phyloP scores from a whole-genome alignment of 495 filamentous ascomycete genomes.

The Penicillium dipodomyicola region DNA sequence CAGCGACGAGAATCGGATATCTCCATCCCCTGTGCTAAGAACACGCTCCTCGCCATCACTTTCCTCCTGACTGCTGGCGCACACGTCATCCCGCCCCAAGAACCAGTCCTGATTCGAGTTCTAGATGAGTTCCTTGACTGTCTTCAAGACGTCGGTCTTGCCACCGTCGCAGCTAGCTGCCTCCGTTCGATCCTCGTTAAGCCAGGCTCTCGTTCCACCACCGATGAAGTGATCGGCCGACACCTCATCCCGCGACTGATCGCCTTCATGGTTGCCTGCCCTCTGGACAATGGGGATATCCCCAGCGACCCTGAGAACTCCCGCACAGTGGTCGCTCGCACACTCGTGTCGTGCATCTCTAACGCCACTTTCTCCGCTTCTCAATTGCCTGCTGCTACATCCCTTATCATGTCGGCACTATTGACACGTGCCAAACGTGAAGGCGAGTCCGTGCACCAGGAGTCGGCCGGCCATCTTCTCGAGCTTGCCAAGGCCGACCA shows the following conservation, averaged over 20 bases:
- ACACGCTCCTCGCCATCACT: constrained; percentile 81
- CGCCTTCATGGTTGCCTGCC: constrained; percentile 65
- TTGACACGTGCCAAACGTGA: constrained; percentile 63
- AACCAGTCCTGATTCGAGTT: constrained; percentile 65
- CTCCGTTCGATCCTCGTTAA: constrained; percentile 78
- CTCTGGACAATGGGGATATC: constrained; percentile 49
- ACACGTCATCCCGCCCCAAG: constrained; percentile 66
- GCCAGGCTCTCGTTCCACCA: constrained; percentile 56
- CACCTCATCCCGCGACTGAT: constrained; percentile 75
- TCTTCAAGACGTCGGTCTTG: constrained; percentile 71
- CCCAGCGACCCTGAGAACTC: constrained; percentile 71
- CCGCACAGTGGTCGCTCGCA: constrained; percentile 64
- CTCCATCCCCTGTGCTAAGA: constrained; percentile 85
- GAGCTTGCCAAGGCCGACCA: constrained; percentile 79
- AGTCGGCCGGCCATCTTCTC: constrained; percentile 72
- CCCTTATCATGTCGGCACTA: constrained; percentile 75
- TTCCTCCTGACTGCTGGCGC: constrained; percentile 81
- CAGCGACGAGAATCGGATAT: constrained; percentile 81
- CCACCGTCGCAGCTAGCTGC: constrained; percentile 86
- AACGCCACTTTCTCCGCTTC: constrained; percentile 45
- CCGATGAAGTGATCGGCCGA: constrained; percentile 70
- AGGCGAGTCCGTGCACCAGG: constrained; percentile 51
- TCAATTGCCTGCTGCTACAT: constrained; percentile 61
- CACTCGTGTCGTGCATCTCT: constrained; percentile 65
- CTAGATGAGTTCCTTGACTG: constrained; percentile 80